Conservation (phyloP, 1,284 basidiomycete species). For the Puccinia triticina region DNA sequence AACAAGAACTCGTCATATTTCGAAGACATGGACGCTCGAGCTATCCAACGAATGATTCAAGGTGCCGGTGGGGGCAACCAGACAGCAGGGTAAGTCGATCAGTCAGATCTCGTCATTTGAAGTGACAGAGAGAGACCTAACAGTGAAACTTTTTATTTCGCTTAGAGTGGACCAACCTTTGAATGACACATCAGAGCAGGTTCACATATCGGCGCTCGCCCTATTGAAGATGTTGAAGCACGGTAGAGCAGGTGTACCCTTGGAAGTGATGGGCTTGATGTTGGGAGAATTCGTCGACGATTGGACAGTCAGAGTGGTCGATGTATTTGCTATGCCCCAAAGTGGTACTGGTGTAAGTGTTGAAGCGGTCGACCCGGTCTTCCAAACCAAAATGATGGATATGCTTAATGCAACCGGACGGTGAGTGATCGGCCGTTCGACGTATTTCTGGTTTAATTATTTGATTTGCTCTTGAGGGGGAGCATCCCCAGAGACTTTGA, state of each 20-base stretch:
- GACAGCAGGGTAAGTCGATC: constrained; percentile 36
- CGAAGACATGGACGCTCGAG: constrained; percentile 38
- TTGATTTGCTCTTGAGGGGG: neutral
- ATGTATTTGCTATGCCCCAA: constrained; percentile 99
- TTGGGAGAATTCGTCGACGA: constrained; percentile 98
- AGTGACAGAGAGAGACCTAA: too few species aligned
- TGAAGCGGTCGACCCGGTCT: constrained; percentile 98
- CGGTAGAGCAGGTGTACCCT: constrained; percentile 95
- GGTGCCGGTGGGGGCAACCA: constrained; percentile 27
- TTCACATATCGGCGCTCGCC: constrained; percentile 92
- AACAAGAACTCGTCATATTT: neutral
- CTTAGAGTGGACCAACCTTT: constrained; percentile 42
- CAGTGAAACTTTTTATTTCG: neutral
- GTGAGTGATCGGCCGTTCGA: constrained; percentile 64
- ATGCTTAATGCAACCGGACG: constrained; percentile 99
- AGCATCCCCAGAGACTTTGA: neutral
- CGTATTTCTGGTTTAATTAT: neutral
- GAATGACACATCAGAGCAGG: constrained; percentile 74
- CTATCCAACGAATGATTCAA: constrained; percentile 49
- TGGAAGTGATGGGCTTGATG: constrained; percentile 99
- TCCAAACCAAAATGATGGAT: constrained; percentile 97
- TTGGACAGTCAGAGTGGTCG: constrained; percentile 85
- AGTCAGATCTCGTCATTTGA: neutral
- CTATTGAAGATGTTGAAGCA: constrained; percentile 99
- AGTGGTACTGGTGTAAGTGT: constrained; percentile 98